Evolutionary conservation across 2,329 filamentous ascomycete genomes (phyloP).

Genomic region (Colletotrichum spaethianum): DNA sequence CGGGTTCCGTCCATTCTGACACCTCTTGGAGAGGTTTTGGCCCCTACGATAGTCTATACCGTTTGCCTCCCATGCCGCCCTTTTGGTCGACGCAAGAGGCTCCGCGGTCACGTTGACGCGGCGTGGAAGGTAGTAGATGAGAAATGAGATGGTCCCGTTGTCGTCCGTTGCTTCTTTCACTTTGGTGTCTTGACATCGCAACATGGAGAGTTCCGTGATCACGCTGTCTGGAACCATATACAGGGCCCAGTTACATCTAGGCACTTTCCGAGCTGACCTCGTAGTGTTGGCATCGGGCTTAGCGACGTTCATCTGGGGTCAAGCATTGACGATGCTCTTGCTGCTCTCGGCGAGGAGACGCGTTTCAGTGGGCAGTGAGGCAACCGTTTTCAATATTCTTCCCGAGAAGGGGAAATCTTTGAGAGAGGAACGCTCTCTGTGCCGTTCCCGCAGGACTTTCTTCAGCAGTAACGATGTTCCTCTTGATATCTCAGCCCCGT

Average conservation of each 20-base stretch:
- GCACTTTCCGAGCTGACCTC: background rate
- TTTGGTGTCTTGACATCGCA: background rate
- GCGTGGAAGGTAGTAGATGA: background rate
- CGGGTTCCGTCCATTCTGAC: background rate
- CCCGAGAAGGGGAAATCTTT: background rate
- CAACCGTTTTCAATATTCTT: background rate
- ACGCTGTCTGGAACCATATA: too few relatives aligned
- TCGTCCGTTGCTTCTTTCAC: background rate
- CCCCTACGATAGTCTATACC: background rate
- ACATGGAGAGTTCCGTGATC: background rate
- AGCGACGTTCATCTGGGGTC: background rate
- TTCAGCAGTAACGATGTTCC: background rate
- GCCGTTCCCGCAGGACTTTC: background rate
- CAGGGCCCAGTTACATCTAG: background rate
- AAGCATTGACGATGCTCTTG: background rate
- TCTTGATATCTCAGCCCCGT: background rate
- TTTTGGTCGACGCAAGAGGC: too few relatives aligned
- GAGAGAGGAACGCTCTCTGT: background rate
- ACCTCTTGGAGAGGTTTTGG: background rate
- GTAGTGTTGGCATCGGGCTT: background rate
- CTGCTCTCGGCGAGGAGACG: background rate
- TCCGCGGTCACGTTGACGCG: background rate
- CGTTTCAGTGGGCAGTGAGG: background rate
- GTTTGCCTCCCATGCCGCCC: background rate
- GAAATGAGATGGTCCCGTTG: background rate